These are phyloP conservation scores for Verticillium alfalfae DNA, from an alignment of 2,329 filamentous ascomycete genomes.

Conservation along the genomic window DNA sequence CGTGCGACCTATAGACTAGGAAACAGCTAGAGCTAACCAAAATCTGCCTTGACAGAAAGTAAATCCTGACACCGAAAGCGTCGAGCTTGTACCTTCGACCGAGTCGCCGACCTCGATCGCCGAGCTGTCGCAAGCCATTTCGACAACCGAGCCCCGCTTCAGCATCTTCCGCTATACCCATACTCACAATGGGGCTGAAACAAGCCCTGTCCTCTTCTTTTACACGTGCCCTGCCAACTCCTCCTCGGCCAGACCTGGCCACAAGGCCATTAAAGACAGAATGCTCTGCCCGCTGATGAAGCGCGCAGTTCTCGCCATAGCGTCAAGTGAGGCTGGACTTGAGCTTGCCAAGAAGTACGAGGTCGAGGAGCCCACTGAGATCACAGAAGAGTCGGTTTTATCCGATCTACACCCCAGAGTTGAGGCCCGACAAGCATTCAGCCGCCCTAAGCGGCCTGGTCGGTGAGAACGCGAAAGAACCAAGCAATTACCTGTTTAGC, in stretches of 20 bases:
- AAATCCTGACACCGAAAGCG: slow-evolving; percentile 62
- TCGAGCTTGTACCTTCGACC: slow-evolving; percentile 57
- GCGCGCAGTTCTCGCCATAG: slow-evolving; percentile 59
- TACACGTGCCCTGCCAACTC: slow-evolving; percentile 70
- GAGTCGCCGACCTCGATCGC: slow-evolving; percentile 48
- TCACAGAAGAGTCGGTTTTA: slow-evolving; percentile 60
- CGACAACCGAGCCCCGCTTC: slow-evolving; percentile 65
- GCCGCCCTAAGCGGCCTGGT: slow-evolving; percentile 74
- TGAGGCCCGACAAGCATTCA: slow-evolving; percentile 64
- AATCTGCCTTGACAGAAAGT: slow-evolving; percentile 50
- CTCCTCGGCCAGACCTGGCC: slow-evolving; percentile 40
- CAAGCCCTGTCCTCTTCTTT: slow-evolving; percentile 67
- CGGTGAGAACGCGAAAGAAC: slow-evolving; percentile 29
- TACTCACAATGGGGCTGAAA: slow-evolving; percentile 44
- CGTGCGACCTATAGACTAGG: not conserved
- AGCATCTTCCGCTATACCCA: slow-evolving; percentile 69
- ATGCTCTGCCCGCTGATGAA: slow-evolving; percentile 79
- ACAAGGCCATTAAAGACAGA: slow-evolving; percentile 70
- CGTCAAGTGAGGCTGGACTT: slow-evolving; percentile 60
- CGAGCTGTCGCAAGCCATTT: slow-evolving; percentile 56
- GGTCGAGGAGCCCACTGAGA: slow-evolving; percentile 62
- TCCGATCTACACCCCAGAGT: slow-evolving; percentile 64
- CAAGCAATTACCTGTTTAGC: slow-evolving; percentile 3
- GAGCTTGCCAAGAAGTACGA: slow-evolving; percentile 66
- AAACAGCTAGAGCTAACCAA: not conserved